phyloP scores from a whole-genome alignment of 208 protist genomes.

The Tritrichomonas musculus region DNA sequence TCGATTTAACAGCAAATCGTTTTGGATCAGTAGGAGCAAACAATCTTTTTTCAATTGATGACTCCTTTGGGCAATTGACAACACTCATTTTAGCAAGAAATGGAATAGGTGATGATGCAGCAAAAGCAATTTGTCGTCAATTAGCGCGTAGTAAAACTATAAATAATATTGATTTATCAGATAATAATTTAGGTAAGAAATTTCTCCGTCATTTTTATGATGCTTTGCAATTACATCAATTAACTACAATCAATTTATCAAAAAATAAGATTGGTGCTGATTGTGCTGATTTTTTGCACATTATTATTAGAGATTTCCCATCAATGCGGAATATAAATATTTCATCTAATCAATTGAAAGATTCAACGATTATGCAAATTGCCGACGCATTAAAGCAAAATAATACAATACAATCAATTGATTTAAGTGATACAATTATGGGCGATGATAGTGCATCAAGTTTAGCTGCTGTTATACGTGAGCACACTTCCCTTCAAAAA shows the following conservation, averaged over 20 bases:
- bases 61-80: background rate
- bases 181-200: background rate
- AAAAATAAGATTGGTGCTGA: background rate
- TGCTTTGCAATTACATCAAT: background rate
- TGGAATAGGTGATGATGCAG: background rate
- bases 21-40: background rate
- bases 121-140: background rate
- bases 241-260: background rate
- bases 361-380: background rate
- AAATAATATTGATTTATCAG: background rate
- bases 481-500: background rate
- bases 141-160: background rate
- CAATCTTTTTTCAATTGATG: background rate
- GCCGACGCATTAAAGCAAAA: background rate
- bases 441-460: background rate
- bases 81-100: background rate
- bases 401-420: background rate
- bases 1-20: slow-evolving; percentile 9
- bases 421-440: background rate
- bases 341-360: background rate
- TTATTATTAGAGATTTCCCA: background rate
- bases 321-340: background rate
- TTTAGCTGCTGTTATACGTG: background rate
- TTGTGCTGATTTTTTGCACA: background rate
- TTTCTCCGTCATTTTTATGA: background rate